Conservation (phyloP, 2,329 filamentous ascomycete species). For the Pestalotiopsis sp. region DNA sequence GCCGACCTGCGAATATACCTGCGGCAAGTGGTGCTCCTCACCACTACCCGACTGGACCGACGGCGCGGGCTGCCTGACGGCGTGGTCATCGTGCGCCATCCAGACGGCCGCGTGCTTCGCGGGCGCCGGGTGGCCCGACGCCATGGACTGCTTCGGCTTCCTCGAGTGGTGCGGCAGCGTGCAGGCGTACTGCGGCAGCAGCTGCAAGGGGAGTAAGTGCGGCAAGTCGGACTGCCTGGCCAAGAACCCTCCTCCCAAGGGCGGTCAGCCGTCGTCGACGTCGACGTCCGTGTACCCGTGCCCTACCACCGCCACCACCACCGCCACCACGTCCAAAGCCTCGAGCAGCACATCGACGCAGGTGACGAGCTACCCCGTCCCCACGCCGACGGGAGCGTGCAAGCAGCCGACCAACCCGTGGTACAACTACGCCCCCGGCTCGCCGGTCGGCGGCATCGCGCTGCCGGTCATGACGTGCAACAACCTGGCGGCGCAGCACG, state of each 20-base stretch:
- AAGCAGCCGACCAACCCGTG: slow-evolving; percentile 56
- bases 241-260: slow-evolving; percentile 33
- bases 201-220: slow-evolving; percentile 33
- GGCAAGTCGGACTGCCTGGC: slow-evolving; percentile 46
- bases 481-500: slow-evolving; percentile 44
- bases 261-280: slow-evolving; percentile 35
- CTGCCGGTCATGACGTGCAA: slow-evolving; percentile 60
- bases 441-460: slow-evolving; percentile 53
- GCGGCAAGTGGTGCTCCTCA: slow-evolving; percentile 48
- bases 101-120: slow-evolving; percentile 55
- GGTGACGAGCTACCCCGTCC: slow-evolving; percentile 40
- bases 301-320: slow-evolving; percentile 19
- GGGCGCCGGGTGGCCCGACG: slow-evolving; percentile 52
- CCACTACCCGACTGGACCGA: slow-evolving; percentile 53
- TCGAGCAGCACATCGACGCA: slow-evolving; percentile 33
- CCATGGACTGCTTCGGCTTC: slow-evolving; percentile 54
- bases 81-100: slow-evolving; percentile 47
- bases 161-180: slow-evolving; percentile 52
- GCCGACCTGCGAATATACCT: slow-evolving; percentile 55
- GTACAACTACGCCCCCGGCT: slow-evolving; percentile 70
- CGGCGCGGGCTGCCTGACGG: slow-evolving; percentile 41
- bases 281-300: slow-evolving; percentile 38
- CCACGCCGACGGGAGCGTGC: slow-evolving; percentile 56
- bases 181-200: slow-evolving; percentile 44
- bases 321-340: slow-evolving; percentile 20